phyloP scores from a whole-genome alignment of 129 eudicot species.

The Flaveria ramosissima region DNA sequence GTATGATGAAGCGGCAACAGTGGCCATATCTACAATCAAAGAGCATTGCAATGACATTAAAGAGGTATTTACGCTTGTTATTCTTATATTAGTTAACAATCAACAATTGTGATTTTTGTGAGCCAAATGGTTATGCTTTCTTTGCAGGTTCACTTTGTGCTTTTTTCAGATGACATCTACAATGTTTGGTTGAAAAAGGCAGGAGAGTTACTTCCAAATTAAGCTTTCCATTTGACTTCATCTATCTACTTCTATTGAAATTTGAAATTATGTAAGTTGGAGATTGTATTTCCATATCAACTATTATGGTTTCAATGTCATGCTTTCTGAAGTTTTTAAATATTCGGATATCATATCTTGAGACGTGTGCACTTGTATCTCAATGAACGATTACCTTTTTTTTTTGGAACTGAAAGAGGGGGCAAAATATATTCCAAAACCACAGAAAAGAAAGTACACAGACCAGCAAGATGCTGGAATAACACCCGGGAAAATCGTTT shows the following conservation, averaged over 20 bases:
- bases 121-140: neutral
- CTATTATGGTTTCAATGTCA: slow-evolving; percentile 3
- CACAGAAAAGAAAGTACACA: too few relatives aligned
- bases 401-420: too few relatives aligned
- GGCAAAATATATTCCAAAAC: too few relatives aligned
- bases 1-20: slow-evolving; percentile 83
- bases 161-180: slow-evolving; percentile 67
- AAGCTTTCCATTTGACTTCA: neutral
- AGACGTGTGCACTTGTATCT: neutral
- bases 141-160: slow-evolving; percentile 84
- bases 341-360: neutral
- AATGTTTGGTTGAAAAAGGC: slow-evolving; percentile 70
- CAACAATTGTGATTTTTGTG: neutral
- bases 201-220: slow-evolving; percentile 43
- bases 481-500: too few relatives aligned
- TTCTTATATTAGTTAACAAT: neutral
- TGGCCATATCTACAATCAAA: slow-evolving; percentile 82
- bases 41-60: slow-evolving; percentile 62
- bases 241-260: neutral
- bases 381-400: too few relatives aligned
- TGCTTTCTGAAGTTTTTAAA: neutral
- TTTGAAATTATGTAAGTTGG: neutral
- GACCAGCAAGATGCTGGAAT: too few relatives aligned
- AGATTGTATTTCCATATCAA: neutral
- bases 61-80: slow-evolving; percentile 55